phyloP scores from a whole-genome alignment of 768 basidiomycete species.

The Auriculariales sp. region DNA sequence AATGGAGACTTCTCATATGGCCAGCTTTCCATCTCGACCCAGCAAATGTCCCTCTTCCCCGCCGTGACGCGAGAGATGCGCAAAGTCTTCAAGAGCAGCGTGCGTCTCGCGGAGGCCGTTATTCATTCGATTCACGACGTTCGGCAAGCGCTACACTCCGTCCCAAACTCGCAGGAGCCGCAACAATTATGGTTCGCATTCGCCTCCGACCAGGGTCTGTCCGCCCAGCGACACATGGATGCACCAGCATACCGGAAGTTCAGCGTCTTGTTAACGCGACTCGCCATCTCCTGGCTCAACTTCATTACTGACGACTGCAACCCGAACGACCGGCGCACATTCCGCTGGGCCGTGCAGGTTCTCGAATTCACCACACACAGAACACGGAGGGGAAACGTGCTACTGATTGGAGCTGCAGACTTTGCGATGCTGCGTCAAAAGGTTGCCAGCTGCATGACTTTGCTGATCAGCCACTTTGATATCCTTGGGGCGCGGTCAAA shows the following conservation, averaged over 20 bases:
- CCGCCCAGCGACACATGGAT: constrained; percentile 83
- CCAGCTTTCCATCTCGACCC: constrained; percentile 40
- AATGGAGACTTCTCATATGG: constrained; percentile 27
- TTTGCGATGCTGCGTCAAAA: constrained; percentile 83
- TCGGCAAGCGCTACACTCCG: constrained; percentile 44
- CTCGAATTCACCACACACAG: constrained; percentile 84
- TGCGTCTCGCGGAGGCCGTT: constrained; percentile 82
- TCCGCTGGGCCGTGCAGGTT: constrained; percentile 95
- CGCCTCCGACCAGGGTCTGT: constrained; percentile 90
- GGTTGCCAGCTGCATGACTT: constrained; percentile 90
- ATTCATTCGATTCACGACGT: constrained; percentile 86
- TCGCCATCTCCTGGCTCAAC: constrained; percentile 95
- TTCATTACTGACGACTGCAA: constrained; percentile 99
- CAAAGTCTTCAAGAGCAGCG: constrained; percentile 82
- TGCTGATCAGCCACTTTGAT: constrained; percentile 96
- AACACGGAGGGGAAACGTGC: constrained; percentile 77
- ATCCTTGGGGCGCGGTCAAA: constrained; percentile 89
- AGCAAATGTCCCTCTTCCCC: constrained; percentile 85
- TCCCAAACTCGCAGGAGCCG: constrained; percentile 63
- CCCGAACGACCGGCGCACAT: constrained; percentile 86
- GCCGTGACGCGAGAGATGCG: constrained; percentile 77
- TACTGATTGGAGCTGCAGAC: constrained; percentile 75
- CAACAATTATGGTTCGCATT: constrained; percentile 91
- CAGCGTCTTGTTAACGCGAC: constrained; percentile 67
- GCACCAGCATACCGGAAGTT: constrained; percentile 53